Evolutionary conservation across 495 filamentous ascomycete species (phyloP).

Genomic region (Terfezia claveryi): DNA sequence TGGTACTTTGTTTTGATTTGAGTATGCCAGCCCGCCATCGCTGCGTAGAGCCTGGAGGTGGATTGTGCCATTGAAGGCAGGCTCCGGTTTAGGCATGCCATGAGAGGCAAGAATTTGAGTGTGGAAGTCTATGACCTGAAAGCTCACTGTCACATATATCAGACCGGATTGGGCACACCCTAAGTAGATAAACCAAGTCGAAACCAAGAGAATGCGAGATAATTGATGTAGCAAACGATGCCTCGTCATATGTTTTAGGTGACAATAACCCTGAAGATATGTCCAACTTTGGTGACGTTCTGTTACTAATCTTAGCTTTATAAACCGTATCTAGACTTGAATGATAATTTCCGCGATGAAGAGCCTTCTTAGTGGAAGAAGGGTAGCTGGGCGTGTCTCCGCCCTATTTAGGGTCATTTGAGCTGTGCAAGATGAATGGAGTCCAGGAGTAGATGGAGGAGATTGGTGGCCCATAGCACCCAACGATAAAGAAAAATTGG

Average conservation of each 20-base stretch:
- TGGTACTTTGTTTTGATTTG: conserved; percentile 12
- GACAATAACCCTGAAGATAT: conserved; percentile 11
- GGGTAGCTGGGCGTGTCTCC: no score
- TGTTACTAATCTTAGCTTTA: no score
- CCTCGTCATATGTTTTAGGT: conserved; percentile 12
- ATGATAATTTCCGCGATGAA: no score
- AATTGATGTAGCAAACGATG: conserved; percentile 19
- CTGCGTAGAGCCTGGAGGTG: conserved; percentile 19
- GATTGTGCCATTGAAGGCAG: conserved; percentile 16
- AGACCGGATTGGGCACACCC: conserved; percentile 10
- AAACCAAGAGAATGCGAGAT: conserved; percentile 19
- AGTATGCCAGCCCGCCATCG: conserved; percentile 17
- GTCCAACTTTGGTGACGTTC: neutral
- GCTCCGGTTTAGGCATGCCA: conserved; percentile 17
- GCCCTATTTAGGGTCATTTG: no score
- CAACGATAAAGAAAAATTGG: no score
- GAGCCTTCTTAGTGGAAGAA: no score
- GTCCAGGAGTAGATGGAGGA: no score
- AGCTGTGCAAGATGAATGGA: no score
- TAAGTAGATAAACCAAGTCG: conserved; percentile 20
- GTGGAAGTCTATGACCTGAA: conserved; percentile 8
- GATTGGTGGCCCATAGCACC: no score
- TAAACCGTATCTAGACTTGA: no score
- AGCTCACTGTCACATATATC: conserved; percentile 4
- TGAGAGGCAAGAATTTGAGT: conserved; percentile 19